Conservation (phyloP, 2,329 filamentous ascomycete species). For the Trichophaea hybrida region DNA sequence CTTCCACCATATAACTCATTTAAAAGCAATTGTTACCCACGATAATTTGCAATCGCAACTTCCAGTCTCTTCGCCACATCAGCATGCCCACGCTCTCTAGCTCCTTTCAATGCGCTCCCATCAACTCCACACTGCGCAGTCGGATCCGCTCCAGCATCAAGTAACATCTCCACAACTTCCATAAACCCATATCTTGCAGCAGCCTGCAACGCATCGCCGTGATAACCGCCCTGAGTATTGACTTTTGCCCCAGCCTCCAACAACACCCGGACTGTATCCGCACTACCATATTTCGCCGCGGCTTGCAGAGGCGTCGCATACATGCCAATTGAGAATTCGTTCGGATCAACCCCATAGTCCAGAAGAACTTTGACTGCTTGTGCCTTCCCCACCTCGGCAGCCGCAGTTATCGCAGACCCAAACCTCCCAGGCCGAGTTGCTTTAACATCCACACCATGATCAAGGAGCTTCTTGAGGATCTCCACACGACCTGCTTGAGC, state of each 20-base stretch:
- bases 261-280: neutral
- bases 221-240: conserved; percentile 1
- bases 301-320: neutral
- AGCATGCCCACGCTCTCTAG: neutral
- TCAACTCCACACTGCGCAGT: conserved; percentile 1
- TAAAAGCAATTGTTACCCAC: neutral
- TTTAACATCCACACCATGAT: neutral
- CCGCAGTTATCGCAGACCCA: neutral
- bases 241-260: conserved; percentile 2
- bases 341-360: neutral
- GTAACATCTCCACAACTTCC: neutral
- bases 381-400: neutral
- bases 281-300: conserved; percentile 1
- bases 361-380: neutral
- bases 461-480: conserved; percentile 3
- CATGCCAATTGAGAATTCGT: neutral
- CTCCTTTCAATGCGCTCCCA: conserved; percentile 6
- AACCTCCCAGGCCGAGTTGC: neutral
- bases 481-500: neutral
- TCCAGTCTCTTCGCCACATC: conserved; percentile 1
- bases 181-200: neutral
- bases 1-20: neutral
- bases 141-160: neutral
- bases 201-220: conserved; percentile 1
- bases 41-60: conserved; percentile 4